Evolutionary conservation across 2,329 filamentous ascomycete species (phyloP).

Genomic region (Thielaviopsis euricoi): DNA sequence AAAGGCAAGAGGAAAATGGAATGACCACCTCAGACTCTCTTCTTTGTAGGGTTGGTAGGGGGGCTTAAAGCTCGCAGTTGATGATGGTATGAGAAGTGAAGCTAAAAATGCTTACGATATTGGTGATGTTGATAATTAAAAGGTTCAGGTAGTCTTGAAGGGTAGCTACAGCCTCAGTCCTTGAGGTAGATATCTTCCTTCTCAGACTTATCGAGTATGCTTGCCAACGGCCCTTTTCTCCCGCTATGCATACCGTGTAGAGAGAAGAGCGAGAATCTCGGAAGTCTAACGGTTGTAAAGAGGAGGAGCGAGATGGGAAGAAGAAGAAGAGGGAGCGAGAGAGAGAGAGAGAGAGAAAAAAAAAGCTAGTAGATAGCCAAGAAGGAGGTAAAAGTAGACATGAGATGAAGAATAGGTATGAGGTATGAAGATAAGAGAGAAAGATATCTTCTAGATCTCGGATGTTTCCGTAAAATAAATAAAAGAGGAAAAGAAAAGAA

Average conservation of each 20-base stretch:
- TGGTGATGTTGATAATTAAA: no score
- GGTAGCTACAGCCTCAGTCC: neutral
- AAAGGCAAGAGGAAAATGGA: no score
- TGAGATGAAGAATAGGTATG: neutral
- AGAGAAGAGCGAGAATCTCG: neutral
- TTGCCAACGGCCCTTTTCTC: neutral
- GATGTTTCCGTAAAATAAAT: neutral
- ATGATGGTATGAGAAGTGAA: no score
- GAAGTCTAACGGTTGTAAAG: neutral
- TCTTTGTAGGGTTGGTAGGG: no score
- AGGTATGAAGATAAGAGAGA: neutral
- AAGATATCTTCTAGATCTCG: neutral
- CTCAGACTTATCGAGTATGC: neutral
- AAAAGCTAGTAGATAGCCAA: neutral
- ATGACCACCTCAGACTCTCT: no score
- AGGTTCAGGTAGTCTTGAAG: no score
- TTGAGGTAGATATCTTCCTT: neutral
- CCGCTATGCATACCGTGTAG: constrained; percentile 3
- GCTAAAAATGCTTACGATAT: no score
- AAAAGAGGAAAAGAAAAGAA: neutral
- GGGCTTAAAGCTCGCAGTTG: no score
- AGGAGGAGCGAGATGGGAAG: neutral
- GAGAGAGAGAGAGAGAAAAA: neutral
- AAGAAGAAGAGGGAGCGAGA: neutral
- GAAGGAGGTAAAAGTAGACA: neutral